Evolutionary conservation across 1,139 yeast species (phyloP).

Genomic region (Barnettozyma hawaiiensis): DNA sequence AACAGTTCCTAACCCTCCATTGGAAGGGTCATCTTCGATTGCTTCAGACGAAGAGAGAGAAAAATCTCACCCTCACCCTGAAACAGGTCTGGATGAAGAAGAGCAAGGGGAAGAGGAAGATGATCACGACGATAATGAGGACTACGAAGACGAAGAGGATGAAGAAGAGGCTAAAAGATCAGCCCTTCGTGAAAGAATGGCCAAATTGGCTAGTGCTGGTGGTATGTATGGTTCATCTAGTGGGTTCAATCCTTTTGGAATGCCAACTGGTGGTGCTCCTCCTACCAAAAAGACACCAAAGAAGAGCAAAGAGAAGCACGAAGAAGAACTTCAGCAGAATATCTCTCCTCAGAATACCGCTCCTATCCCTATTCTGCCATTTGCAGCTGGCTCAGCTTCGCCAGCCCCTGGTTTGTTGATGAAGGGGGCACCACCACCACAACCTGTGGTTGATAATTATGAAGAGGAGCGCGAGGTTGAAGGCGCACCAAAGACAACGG

Average conservation of each 20-base stretch:
- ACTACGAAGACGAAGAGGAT: constrained; percentile 48
- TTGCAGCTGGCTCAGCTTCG: constrained; percentile 35
- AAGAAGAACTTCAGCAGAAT: constrained; percentile 11
- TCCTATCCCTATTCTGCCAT: constrained; percentile 50
- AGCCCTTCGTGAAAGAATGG: constrained; percentile 89
- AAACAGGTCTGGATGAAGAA: neutral
- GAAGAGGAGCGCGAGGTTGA: constrained; percentile 1
- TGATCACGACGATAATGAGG: constrained; percentile 35
- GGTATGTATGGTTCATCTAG: constrained; percentile 81
- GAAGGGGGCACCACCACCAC: no score
- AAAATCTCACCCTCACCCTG: constrained; percentile 10
- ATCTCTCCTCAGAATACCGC: constrained; percentile 23
- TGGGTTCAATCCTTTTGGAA: constrained; percentile 50
- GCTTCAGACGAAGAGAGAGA: constrained; percentile 8
- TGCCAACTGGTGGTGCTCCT: constrained; percentile 31
- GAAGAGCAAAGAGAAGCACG: constrained; percentile 24
- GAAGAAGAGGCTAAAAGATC: constrained; percentile 78
- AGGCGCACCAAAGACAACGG: neutral
- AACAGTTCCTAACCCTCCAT: neutral
- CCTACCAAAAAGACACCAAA: constrained; percentile 30
- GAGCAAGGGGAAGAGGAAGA: constrained; percentile 24
- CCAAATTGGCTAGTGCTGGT: constrained; percentile 87
- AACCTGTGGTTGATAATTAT: constrained; percentile 8
- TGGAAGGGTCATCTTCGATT: neutral
- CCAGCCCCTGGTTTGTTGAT: constrained; percentile 24